A percentile compares a stretch with the other conserved stretches of the same genome.
Evolutionary conservation across 2,329 filamentous ascomycete genomes (phyloP).

Genomic region (Hypoxylon sp.): DNA sequence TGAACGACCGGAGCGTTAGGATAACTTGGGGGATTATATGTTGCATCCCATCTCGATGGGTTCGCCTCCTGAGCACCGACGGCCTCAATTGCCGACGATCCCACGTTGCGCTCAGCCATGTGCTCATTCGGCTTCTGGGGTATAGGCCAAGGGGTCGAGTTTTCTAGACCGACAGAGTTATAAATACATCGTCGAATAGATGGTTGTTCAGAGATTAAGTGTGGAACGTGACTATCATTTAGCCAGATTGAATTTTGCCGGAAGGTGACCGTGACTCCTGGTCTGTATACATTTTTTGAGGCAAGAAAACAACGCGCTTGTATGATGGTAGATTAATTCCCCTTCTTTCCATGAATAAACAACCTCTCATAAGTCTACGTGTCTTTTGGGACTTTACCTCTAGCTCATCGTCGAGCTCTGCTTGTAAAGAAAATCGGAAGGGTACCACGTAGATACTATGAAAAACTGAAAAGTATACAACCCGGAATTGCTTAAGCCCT

Average conservation of each 20-base stretch:
- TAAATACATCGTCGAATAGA: conserved; percentile 41
- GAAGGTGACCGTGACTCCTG: conserved; percentile 23
- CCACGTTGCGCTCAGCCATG: conserved; percentile 34
- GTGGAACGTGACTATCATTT: conserved; percentile 38
- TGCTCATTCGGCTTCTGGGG: conserved; percentile 37
- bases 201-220: conserved; percentile 30
- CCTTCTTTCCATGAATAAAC: not conserved
- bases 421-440: not conserved
- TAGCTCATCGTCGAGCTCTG: not conserved
- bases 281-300: conserved; percentile 13
- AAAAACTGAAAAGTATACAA: not conserved
- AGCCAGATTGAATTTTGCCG: conserved; percentile 48
- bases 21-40: conserved; percentile 33
- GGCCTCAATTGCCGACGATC: conserved; percentile 43
- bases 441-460: too few relatives aligned
- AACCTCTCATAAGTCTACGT: not conserved
- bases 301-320: conserved; percentile 6
- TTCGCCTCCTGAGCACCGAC: conserved; percentile 28
- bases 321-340: conserved; percentile 12
- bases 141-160: conserved; percentile 22
- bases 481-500: not conserved
- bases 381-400: not conserved
- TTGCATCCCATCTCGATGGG: conserved; percentile 27
- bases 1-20: conserved; percentile 5
- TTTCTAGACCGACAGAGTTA: conserved; percentile 30